Conservation (phyloP, 2,329 filamentous ascomycete species). For the Aspergillus alliaceus region DNA sequence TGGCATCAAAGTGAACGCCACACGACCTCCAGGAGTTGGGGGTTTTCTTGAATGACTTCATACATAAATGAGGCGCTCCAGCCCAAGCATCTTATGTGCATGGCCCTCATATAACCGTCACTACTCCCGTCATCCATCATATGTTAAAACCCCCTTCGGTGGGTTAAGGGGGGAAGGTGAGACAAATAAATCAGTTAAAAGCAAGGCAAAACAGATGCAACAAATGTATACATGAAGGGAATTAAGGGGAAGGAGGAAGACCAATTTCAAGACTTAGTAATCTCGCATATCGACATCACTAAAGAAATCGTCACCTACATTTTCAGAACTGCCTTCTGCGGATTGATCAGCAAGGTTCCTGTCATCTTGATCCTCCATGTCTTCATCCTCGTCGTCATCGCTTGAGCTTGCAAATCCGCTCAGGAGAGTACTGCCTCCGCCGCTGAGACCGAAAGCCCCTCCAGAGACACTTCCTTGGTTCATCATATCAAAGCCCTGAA, state of each 20-base stretch:
- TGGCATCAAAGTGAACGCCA: slow-evolving; percentile 16
- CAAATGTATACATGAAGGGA: slow-evolving; percentile 6
- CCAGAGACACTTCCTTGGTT: slow-evolving; percentile 67
- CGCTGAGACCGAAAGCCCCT: slow-evolving; percentile 70
- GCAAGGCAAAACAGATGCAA: slow-evolving; percentile 10
- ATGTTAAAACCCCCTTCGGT: slow-evolving; percentile 14
- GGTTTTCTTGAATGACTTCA: slow-evolving; percentile 19
- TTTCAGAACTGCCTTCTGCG: slow-evolving; percentile 57
- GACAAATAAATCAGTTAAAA: slow-evolving; percentile 2
- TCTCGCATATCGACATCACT: slow-evolving; percentile 63
- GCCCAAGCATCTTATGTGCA: slow-evolving; percentile 20
- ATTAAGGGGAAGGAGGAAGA: slow-evolving; percentile 9
- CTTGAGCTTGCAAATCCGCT: slow-evolving; percentile 93
- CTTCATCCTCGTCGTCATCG: slow-evolving; percentile 94
- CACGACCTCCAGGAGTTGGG: slow-evolving; percentile 19
- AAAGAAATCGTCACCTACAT: slow-evolving; percentile 66
- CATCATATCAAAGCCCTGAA: slow-evolving; percentile 66
- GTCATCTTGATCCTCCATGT: slow-evolving; percentile 71
- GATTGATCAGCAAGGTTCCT: slow-evolving; percentile 37
- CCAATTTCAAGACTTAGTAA: slow-evolving; percentile 40
- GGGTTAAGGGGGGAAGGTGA: slow-evolving; percentile 9
- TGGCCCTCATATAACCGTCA: slow-evolving; percentile 15
- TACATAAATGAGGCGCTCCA: slow-evolving; percentile 22
- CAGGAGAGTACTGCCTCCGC: slow-evolving; percentile 65
- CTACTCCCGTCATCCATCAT: slow-evolving; percentile 17